These are phyloP conservation scores for Jacaranda mimosifolia DNA, from an alignment of 257 asterid species.

Conservation along the genomic window DNA sequence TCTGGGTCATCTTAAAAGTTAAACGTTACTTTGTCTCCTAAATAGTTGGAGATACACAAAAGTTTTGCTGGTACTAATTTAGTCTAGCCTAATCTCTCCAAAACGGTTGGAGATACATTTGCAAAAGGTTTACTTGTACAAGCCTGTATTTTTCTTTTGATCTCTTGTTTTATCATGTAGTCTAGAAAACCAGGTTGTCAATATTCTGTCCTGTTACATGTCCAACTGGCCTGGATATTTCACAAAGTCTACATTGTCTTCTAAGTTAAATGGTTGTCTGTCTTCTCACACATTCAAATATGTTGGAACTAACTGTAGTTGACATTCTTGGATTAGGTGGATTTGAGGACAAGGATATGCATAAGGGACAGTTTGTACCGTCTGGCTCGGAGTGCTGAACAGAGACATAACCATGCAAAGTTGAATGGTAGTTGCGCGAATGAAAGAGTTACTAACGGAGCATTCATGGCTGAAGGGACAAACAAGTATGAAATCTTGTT, in stretches of 20 bases:
- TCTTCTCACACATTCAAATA: conserved; percentile 10
- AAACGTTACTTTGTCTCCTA: no score
- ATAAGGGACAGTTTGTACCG: conserved; percentile 95
- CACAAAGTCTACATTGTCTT: neutral
- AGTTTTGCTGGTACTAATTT: no score
- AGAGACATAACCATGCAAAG: conserved; percentile 64
- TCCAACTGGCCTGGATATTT: neutral
- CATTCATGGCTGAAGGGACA: conserved; percentile 55
- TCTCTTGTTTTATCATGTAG: neutral
- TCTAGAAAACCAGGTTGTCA: neutral
- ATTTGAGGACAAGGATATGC: conserved; percentile 79
- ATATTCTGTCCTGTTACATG: conserved; percentile 1
- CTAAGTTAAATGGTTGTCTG: conserved; percentile 8
- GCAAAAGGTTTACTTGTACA: no score
- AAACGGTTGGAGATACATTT: no score
- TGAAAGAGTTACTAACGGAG: conserved; percentile 55
- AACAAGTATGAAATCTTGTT: conserved; percentile 53
- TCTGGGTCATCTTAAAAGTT: no score
- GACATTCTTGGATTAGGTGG: conserved; percentile 69
- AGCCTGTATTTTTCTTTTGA: no score
- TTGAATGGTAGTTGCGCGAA: conserved; percentile 44
- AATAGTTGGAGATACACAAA: no score
- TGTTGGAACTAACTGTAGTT: conserved; percentile 28
- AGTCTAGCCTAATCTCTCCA: no score
- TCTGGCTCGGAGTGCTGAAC: conserved; percentile 93